Evolutionary conservation across 2,329 filamentous ascomycete genomes (phyloP).

Genomic region (Ophiocordyceps camponoti-rufipedis): DNA sequence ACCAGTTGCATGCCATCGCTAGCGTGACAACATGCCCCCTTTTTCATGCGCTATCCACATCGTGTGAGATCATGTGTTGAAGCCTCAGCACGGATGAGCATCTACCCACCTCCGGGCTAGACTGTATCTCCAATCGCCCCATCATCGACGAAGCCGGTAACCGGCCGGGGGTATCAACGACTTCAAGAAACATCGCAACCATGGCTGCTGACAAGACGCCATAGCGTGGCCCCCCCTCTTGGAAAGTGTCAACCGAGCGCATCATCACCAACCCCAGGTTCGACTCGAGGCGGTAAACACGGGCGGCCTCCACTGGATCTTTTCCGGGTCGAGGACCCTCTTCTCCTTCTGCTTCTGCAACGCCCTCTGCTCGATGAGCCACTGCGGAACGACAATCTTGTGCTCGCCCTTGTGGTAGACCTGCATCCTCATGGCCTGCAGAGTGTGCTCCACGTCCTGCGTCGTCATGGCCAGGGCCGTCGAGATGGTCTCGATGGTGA

Average conservation of each 20-base stretch:
- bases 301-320: conserved; percentile 88
- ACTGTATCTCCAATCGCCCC: not conserved
- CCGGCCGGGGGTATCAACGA: not conserved
- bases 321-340: conserved; percentile 56
- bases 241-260: not conserved
- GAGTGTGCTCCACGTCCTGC: conserved; percentile 84
- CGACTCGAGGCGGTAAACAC: conserved; percentile 78
- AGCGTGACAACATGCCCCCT: too few relatives aligned
- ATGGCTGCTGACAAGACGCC: too few relatives aligned
- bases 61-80: too few relatives aligned
- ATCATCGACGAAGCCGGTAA: not conserved
- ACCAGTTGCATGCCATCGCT: too few relatives aligned
- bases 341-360: conserved; percentile 67
- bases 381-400: conserved; percentile 81
- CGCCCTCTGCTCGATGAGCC: conserved; percentile 60
- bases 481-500: conserved; percentile 75
- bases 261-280: conserved; percentile 69
- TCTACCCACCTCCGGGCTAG: not conserved
- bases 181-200: not conserved
- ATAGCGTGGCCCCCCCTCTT: too few relatives aligned
- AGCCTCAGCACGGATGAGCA: not conserved
- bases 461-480: conserved; percentile 81
- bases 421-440: conserved; percentile 89
- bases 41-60: too few relatives aligned
- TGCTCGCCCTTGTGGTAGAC: conserved; percentile 93